Evolutionary conservation across 164 flowering plant genomes (phyloP), one percentile per base, ranked within the genome.

Genomic region (Berberis vulgaris): DNA sequence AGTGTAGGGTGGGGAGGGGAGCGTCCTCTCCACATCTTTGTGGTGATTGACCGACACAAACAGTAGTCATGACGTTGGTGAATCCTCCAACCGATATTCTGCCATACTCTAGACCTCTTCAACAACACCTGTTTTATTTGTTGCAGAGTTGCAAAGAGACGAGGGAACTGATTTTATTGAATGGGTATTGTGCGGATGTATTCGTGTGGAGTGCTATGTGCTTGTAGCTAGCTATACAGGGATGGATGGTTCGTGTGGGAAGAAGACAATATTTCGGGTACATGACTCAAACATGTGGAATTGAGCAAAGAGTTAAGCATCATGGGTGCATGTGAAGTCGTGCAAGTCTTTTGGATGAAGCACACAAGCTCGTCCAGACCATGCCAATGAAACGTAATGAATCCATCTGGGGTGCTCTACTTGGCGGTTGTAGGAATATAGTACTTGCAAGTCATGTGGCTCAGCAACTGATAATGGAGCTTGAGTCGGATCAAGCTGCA

Each of bases 291-390:
- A 72, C 54, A 2, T 80, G 70, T 64, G 69, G 73, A 26, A 69
- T 83, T 53, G 61, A 49, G 46, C 85, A 84, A 1, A 61, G 57
- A 67, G 73, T 83, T 49, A 77, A 80, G 70, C 89, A 85, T 56
- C 81, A 83, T 60, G 85, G 86, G 2, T 83, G 89, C 70, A 75
- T 83, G 86, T 63, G 81, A 54, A 81, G 87, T 49, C 82, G 87
- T 11, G 83, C 82, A 7, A 87, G 86, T 40, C 69, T 64, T 43
- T 59, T 83, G 52, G 76, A 75, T 39, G 87, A 85, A 68, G 90
- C 87, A 39, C 41, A 54, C 3, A 39, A 63, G 49, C 77, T 85
- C 43, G 67, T 85, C 44, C 67, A 75, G 45, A 63, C 65, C 7
- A 83, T 84, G 85, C 85, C 81, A 5, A 65, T 81, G 65, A 70